Conservation (phyloP, 2,329 filamentous ascomycete genomes). For the Aspergillus neotritici region DNA sequence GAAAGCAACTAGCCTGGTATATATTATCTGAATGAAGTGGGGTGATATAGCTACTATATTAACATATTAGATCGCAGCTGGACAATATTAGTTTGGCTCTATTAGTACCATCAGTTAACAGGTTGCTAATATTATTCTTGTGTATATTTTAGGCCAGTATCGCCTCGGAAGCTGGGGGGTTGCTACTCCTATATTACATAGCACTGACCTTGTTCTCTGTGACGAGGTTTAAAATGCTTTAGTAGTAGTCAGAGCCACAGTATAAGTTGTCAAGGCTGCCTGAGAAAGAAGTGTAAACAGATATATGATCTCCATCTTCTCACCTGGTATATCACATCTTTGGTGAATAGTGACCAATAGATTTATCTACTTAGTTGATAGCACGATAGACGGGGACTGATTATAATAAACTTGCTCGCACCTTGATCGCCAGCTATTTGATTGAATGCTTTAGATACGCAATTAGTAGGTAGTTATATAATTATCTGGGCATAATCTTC, state of each 20-base stretch:
- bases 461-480: constrained; percentile 34
- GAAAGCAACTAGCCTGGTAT: constrained; percentile 21
- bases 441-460: constrained; percentile 53
- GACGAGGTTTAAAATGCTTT: constrained; percentile 27
- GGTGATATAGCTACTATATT: constrained; percentile 29
- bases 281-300: too few species aligned
- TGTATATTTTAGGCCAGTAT: not conserved
- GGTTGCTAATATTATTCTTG: too few species aligned
- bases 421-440: constrained; percentile 49
- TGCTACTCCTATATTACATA: constrained; percentile 20
- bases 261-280: not conserved
- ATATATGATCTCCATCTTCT: too few species aligned
- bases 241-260: constrained; percentile 18
- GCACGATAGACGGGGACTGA: constrained; percentile 48
- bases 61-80: too few species aligned
- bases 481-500: not conserved
- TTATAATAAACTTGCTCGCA: constrained; percentile 47
- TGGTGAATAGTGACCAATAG: too few species aligned
- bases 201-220: constrained; percentile 28
- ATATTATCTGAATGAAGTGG: constrained; percentile 35
- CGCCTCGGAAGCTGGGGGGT: constrained; percentile 17
- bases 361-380: constrained; percentile 25
- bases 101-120: too few species aligned
- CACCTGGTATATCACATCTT: too few species aligned
- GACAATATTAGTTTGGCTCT: too few species aligned